Conservation (phyloP, 2,329 filamentous ascomycete genomes). For the Ceratocystis lukuohia region DNA sequence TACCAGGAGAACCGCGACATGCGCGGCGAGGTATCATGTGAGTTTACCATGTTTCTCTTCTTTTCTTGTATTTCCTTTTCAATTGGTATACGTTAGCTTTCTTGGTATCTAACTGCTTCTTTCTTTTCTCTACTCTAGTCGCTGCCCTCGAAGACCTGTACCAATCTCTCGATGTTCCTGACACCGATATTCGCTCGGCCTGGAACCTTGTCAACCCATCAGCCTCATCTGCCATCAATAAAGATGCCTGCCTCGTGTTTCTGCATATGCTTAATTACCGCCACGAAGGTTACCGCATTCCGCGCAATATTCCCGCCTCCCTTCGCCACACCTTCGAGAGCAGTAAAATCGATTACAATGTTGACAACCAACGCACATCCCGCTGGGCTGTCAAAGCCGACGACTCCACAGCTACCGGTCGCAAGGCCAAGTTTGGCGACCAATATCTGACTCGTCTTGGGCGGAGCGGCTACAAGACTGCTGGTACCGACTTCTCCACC, state of each 20-base stretch:
- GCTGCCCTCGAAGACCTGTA: conserved; percentile 71
- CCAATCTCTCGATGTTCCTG: conserved; percentile 59
- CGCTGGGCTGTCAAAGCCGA: conserved; percentile 70
- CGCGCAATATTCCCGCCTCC: conserved; percentile 80
- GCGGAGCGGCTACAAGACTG: conserved; percentile 63
- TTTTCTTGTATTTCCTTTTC: not conserved
- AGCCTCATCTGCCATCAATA: conserved; percentile 68
- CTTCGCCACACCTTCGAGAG: conserved; percentile 84
- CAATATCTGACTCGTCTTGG: conserved; percentile 88
- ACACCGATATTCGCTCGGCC: conserved; percentile 72
- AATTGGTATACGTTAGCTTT: too few relatives aligned
- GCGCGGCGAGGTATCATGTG: conserved; percentile 70
- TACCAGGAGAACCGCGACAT: conserved; percentile 84
- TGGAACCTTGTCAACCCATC: conserved; percentile 98
- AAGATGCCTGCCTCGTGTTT: conserved; percentile 88
- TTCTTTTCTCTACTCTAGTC: conserved; percentile 38
- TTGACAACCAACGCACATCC: conserved; percentile 62
- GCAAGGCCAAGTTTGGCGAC: conserved; percentile 95
- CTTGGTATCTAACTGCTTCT: not conserved
- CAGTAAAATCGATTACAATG: conserved; percentile 90
- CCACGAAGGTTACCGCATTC: conserved; percentile 89
- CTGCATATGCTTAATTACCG: conserved; percentile 93
- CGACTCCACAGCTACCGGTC: conserved; percentile 68
- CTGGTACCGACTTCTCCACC: conserved; percentile 79
- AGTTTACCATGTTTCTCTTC: conserved; percentile 25